A percentile compares a stretch with the other conserved stretches of the same genome.
These are phyloP conservation scores for Exophiala mesophila DNA, from an alignment of 2,329 filamentous ascomycete species.

Conservation along the genomic window DNA sequence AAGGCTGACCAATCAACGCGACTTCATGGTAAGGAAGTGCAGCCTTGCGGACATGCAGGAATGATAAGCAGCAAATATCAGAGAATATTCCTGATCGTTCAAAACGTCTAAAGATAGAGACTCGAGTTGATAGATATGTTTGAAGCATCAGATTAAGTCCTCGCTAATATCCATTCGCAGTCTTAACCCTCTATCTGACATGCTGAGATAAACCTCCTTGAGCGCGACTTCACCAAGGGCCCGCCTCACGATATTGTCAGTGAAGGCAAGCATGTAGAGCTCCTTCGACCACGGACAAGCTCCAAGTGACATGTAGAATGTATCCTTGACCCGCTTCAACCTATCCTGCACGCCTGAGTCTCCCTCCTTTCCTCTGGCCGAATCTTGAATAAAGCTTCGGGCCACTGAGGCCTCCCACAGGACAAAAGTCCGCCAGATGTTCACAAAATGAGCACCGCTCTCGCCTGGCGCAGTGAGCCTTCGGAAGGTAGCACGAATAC, in stretches of 20 bases:
- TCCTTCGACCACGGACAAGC: conserved; percentile 61
- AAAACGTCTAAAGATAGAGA: no score
- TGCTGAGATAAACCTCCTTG: conserved; percentile 19
- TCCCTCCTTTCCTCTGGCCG: background rate
- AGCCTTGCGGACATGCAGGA: no score
- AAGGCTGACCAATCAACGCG: no score
- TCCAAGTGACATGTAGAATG: conserved; percentile 53
- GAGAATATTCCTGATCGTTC: no score
- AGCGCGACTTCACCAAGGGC: conserved; percentile 12
- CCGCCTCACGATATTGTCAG: conserved; percentile 33
- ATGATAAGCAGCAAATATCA: no score
- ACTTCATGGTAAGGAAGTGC: no score
- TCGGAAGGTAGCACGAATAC: conserved; percentile 53
- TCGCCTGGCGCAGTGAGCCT: conserved; percentile 36
- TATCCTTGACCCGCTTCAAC: conserved; percentile 41
- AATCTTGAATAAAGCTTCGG: background rate
- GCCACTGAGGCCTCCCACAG: conserved; percentile 42
- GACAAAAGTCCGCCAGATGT: conserved; percentile 51
- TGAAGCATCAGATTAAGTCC: no score
- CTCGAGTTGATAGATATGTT: no score
- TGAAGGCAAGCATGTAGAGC: conserved; percentile 55
- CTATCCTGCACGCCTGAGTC: conserved; percentile 30
- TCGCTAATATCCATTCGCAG: conserved; percentile 19
- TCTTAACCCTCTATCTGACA: conserved; percentile 21
- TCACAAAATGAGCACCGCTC: conserved; percentile 36